Conservation (phyloP, 768 basidiomycete genomes). For the Nidularia pulvinata region DNA sequence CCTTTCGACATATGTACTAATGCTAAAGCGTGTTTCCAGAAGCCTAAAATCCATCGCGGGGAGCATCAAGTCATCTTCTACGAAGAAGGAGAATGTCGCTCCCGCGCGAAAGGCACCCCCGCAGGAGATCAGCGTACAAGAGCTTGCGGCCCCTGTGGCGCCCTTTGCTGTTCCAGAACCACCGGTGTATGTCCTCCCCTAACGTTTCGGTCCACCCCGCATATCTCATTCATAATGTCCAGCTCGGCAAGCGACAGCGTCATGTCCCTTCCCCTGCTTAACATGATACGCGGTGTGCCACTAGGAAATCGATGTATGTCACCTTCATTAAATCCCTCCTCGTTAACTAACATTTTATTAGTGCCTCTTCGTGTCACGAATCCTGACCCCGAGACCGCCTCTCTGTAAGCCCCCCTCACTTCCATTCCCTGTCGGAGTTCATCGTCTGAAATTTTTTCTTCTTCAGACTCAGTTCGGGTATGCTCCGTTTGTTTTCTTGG, state of each 20-base stretch:
- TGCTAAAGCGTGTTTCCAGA: background rate
- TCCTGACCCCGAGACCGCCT: conserved; percentile 36
- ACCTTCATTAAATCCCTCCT: conserved; percentile 1
- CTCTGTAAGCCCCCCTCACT: conserved; percentile 24
- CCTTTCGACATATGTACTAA: background rate
- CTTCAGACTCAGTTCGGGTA: background rate
- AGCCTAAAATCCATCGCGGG: background rate
- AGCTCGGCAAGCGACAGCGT: conserved; percentile 46
- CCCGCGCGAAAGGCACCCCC: background rate
- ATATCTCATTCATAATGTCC: conserved; percentile 7
- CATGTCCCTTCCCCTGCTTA: conserved; percentile 46
- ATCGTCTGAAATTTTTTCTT: background rate
- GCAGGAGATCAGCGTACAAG: background rate
- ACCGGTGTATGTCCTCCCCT: conserved; percentile 16
- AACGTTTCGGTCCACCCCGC: conserved; percentile 2
- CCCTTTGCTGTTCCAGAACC: conserved; percentile 16
- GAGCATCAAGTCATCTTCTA: background rate
- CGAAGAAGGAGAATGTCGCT: background rate
- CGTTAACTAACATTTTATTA: conserved; percentile 9
- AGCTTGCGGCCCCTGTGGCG: background rate
- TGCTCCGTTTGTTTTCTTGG: background rate
- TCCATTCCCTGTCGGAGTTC: conserved; percentile 6
- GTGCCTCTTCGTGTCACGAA: conserved; percentile 34
- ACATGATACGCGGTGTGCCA: conserved; percentile 45
- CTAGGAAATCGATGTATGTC: conserved; percentile 41